Evolutionary conservation across 257 asterid species (phyloP).

Genomic region (Avicennia marina): DNA sequence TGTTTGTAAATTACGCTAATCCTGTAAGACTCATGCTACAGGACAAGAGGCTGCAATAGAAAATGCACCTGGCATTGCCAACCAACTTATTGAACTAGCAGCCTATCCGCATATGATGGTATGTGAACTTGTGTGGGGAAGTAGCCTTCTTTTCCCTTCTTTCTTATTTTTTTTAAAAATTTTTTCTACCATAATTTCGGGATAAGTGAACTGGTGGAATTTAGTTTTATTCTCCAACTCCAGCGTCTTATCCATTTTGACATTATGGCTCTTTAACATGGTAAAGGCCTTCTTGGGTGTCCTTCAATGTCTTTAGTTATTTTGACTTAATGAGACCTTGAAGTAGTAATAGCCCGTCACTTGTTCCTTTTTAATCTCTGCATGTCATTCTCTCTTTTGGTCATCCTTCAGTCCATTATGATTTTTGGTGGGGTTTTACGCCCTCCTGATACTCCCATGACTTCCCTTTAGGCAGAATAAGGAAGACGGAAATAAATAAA

Average conservation of each 20-base stretch:
- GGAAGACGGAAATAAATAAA: too few relatives aligned
- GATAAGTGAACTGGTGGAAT: not conserved
- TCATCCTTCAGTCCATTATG: too few relatives aligned
- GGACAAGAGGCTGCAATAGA: conserved; percentile 68
- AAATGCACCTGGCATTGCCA: conserved; percentile 50
- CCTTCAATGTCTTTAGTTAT: too few relatives aligned
- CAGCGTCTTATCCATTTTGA: not conserved
- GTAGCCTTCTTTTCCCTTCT: not conserved
- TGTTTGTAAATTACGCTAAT: conserved; percentile 12
- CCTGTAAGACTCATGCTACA: conserved; percentile 26
- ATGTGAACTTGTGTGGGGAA: conserved; percentile 18
- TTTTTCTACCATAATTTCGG: not conserved
- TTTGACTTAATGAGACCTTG: too few relatives aligned
- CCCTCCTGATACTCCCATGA: too few relatives aligned
- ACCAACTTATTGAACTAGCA: conserved; percentile 53
- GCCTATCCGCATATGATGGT: conserved; percentile 65
- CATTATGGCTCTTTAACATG: not conserved
- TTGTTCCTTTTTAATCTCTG: too few relatives aligned
- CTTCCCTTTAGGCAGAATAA: too few relatives aligned
- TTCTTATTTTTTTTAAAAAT: not conserved
- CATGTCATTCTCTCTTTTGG: too few relatives aligned
- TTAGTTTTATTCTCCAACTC: not conserved
- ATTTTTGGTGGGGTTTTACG: too few relatives aligned
- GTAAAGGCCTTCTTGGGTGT: not conserved
- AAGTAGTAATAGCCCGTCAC: too few relatives aligned